Base-by-base conservation (phyloP, 176 grass and related monocot species). In the Pharus latifolius region DNA sequence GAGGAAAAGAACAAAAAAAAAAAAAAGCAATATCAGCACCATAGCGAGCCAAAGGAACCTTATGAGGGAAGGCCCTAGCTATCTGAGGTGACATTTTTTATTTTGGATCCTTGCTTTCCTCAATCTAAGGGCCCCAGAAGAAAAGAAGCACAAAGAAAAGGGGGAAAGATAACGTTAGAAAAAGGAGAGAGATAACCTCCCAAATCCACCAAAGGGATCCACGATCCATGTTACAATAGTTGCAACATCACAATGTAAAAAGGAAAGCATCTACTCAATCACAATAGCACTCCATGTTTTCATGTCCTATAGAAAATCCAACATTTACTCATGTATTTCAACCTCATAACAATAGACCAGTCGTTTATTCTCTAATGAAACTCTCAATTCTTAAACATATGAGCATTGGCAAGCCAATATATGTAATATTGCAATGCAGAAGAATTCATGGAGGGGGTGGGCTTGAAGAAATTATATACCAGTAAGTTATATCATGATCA, bases 21-120 rank as follows among this genome's bases (percentile, higher is more conserved):
- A 20, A 41, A 38, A 1, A 26, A 73, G 38, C 3, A n/a, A n/a
- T 65, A 56, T 56, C 49, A 54, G 33, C 53, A 82, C 45, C 55
- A 75, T 46, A 61, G 35, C 45, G 44, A 69, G 60, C 67, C 72
- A 79, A 31, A 66, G 29, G 68, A 68, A 45, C 62, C 37, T 62
- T 67, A 49, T 58, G 41, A 31, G 7, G 60, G 4, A 63, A 69
- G 7, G 55, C 6, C 55, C 47, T 56, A 63, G 38, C 56, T 75
- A 75, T 75, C 76, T 74, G 70, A 80, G 49, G 63, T 77, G 49
- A 34, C 56, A 79, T 37, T 33, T n/a, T 73, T 67, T 7, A 68
- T 85, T 32, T 62, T 60, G 35, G 53, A 79, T 38, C 45, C n/a
- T 12, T 28, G 52, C 61, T 53, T 74, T 74, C 12, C 25, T 70